These are phyloP conservation scores for Rauvolfia tetraphylla DNA, from an alignment of 257 asterid genomes.

Conservation along the genomic window DNA sequence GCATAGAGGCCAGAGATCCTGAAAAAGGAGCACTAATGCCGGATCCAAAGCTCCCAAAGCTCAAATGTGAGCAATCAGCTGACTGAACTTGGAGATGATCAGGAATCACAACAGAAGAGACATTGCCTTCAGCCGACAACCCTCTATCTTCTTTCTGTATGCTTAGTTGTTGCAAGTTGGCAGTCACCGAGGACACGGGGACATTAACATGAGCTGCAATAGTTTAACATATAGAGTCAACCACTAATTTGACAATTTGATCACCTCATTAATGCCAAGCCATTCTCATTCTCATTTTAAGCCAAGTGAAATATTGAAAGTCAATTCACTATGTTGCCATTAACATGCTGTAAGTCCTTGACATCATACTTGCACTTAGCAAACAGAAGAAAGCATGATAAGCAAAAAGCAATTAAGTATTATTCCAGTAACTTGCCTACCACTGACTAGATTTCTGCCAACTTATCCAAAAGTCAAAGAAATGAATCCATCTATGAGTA, in stretches of 20 bases:
- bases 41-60: constrained; percentile 83
- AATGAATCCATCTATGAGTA: not conserved
- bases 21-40: constrained; percentile 39
- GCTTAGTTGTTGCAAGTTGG: constrained; percentile 50
- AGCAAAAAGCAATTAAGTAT: not conserved
- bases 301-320: not conserved
- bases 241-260: not conserved
- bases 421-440: not conserved
- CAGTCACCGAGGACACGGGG: constrained; percentile 52
- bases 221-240: constrained; percentile 11
- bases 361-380: not conserved
- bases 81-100: constrained; percentile 75
- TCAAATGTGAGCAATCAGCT: constrained; percentile 79
- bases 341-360: not conserved
- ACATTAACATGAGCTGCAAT: constrained; percentile 50
- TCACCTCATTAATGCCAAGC: not conserved
- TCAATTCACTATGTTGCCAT: not conserved
- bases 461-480: not conserved
- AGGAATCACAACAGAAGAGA: constrained; percentile 72
- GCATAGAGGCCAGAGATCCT: constrained; percentile 43
- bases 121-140: constrained; percentile 42
- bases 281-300: not conserved
- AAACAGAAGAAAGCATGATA: not conserved
- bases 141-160: constrained; percentile 46
- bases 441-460: not conserved